These are phyloP conservation scores for Physaria fendleri DNA, from an alignment of 345 rosid genomes.

Conservation along the genomic window DNA sequence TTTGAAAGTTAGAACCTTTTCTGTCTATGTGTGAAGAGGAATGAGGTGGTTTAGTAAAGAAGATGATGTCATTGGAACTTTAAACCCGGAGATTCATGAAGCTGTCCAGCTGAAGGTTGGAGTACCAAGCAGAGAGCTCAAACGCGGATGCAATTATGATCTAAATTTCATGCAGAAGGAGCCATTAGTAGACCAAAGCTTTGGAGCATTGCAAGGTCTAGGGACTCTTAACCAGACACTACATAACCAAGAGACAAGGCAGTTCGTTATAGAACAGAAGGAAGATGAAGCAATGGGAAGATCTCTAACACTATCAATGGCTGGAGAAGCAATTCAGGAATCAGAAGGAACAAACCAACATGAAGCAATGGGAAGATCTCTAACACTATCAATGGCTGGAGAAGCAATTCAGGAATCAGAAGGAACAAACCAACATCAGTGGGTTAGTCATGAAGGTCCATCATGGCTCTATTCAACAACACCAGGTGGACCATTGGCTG, in stretches of 20 bases:
- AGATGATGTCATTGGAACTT: conserved; percentile 31
- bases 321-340: conserved; percentile 39
- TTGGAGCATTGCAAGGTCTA: conserved; percentile 30
- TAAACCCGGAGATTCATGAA: conserved; percentile 41
- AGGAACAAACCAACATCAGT: conserved; percentile 30
- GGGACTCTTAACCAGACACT: conserved; percentile 31
- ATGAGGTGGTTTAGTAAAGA: conserved; percentile 75
- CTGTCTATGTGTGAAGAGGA: conserved; percentile 45
- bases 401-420: conserved; percentile 34
- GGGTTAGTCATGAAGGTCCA: conserved; percentile 26
- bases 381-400: conserved; percentile 60
- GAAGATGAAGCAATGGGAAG: conserved; percentile 30
- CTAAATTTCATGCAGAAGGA: conserved; percentile 27
- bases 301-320: conserved; percentile 60
- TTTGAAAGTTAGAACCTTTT: conserved; percentile 4
- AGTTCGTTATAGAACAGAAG: conserved; percentile 54
- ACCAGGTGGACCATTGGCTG: conserved; percentile 48
- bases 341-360: conserved; percentile 35
- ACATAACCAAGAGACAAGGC: conserved; percentile 49
- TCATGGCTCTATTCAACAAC: conserved; percentile 34
- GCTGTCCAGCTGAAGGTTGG: conserved; percentile 26
- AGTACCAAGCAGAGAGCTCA: conserved; percentile 28
- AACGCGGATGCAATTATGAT: conserved; percentile 18
- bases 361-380: conserved; percentile 34
- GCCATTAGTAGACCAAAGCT: conserved; percentile 31